Evolutionary conservation across 129 eudicot genomes (phyloP), one percentile per base, ranked within the genome.

Genomic region (Logfia minima): DNA sequence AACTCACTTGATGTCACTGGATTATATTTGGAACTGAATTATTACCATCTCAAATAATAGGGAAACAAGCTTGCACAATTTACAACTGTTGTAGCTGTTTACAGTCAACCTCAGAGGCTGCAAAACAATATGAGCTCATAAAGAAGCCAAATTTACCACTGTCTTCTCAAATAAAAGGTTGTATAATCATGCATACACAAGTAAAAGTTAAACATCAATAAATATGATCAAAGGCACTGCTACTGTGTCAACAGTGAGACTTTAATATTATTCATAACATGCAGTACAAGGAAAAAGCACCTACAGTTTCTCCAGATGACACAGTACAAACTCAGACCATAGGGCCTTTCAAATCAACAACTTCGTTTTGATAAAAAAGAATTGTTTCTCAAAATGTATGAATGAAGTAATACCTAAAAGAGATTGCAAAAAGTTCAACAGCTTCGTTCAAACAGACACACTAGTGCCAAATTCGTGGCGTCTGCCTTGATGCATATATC

Each of bases 351-450:
- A 71, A 63, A 48, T 71, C 19, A 71, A 24, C 37, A 37, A 71
- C 45, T 48, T 45, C 39, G 8, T 48, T 21, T 79, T 17, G 51
- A n/a, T 70, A 79, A 71, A 71, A 28, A 17, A 37, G 7, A 13
- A 21, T 28, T 71, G 66, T 48, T 48, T 62, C 71, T 55, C 64
- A 17, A 72, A 51, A 79, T 63, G 77, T 65, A 48, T 63, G 77
- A 52, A 65, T 29, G 41, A 70, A 34, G 23, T n/a, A 70, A 71
- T 79, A 71, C 78, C 83, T 80, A 74, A 45, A 74, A 53, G 62
- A 66, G 58, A 74, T 79, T 80, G 68, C 81, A 77, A 77, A 77
- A 77, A 69, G 72, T 37, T 43, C 4, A 4, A 72, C 23, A 65
- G 67, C 68, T 52, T 71, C 41, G 10, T 14, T 56, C 60, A 39